Conservation (phyloP, 2,329 filamentous ascomycete genomes). For the Aspergillus pseudoviridinutans region DNA sequence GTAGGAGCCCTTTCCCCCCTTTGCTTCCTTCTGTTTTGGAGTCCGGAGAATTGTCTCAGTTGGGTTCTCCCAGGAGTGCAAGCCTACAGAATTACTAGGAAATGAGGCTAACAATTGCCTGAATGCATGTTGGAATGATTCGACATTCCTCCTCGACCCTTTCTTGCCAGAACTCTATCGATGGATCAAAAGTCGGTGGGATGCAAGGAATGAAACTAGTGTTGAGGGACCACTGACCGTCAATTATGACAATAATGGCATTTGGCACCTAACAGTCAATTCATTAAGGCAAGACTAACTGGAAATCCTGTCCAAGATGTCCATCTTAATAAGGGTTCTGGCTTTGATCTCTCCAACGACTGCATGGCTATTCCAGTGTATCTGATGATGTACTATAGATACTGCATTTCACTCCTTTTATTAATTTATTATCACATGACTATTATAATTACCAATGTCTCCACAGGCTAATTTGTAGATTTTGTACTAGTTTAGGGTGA, state of each 20-base stretch:
- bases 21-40: neutral
- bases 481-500: no score
- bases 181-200: neutral
- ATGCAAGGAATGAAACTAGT: neutral
- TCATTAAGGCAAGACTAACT: neutral
- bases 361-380: slow-evolving; percentile 99
- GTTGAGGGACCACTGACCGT: neutral
- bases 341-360: slow-evolving; percentile 83
- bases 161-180: neutral
- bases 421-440: neutral
- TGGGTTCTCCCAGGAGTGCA: no score
- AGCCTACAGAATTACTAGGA: neutral
- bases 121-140: no score
- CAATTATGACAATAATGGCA: neutral
- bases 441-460: neutral
- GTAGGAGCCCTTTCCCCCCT: neutral
- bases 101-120: no score
- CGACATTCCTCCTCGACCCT: neutral
- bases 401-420: neutral
- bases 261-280: neutral
- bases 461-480: no score
- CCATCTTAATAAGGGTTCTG: slow-evolving; percentile 62
- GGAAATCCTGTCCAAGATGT: neutral
- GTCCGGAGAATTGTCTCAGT: no score
- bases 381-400: slow-evolving; percentile 60